Evolutionary conservation across 116 monocot genomes (phyloP), one percentile per base, ranked within the genome.

Genomic region (Zostera marina): DNA sequence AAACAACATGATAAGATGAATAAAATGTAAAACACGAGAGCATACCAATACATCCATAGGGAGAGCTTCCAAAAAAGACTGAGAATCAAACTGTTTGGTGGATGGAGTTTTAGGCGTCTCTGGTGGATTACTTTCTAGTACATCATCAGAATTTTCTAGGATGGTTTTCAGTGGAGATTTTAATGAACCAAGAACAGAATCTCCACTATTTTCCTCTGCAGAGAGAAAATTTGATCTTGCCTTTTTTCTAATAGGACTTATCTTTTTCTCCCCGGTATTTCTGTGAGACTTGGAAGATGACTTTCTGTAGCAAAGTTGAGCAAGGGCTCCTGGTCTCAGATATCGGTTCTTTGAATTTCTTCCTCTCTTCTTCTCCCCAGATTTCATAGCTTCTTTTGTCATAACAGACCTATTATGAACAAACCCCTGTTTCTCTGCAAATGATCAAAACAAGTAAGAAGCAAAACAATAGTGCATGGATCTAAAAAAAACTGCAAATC

Each of bases 41-140:
- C 70, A 54, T 87, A 92, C 92, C 79, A 93, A 55, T 26, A 93
- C 11, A 26, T 93, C 93, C 21, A 79, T 64, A 8, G 93, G 93
- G 59, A 93, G 84, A 41, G 88, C 79, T 66, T 93, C 93, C 25
- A 93, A 74, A 16, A 78, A 73, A 9, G 87, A 92, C 26, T 67
- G 54, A 8, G 70, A 64, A 7, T 73, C 74, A 43, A 17, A 66
- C 0, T 63, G 53, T 2, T 12, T 42, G n/a, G 10, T 26, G 24
- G 67, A 13, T 44, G 87, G 79, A 24, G 79, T 73, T 65, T 64
- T 83, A 5, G 88, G 84, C 12, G 81, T 87, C 46, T n/a, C n/a
- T n/a, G n/a, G n/a, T n/a, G n/a, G n/a, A n/a, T n/a, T n/a, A n/a
- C n/a, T n/a, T n/a, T n/a, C n/a, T n/a, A n/a, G n/a, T n/a, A n/a